phyloP scores from a whole-genome alignment of 208 protist genomes.

The Angomonas deanei region DNA sequence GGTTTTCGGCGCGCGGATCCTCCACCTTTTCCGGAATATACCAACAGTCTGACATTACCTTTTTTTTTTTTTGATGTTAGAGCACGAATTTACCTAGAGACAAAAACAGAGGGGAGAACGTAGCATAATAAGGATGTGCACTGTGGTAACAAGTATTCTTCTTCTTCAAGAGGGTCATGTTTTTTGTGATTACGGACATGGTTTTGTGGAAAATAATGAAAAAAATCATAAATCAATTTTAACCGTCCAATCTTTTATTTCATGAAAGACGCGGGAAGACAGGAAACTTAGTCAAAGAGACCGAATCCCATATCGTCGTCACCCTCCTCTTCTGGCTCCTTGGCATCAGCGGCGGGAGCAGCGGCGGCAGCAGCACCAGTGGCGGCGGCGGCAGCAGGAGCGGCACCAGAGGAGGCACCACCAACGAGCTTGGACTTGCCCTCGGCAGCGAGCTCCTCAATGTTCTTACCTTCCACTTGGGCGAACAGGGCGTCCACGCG shows the following conservation, averaged over 20 bases:
- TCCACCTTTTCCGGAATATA: no score
- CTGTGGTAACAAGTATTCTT: no score
- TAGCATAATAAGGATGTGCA: no score
- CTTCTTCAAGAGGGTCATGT: no score
- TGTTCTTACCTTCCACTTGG: constrained; percentile 88
- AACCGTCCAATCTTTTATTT: background rate
- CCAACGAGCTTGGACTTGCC: constrained; percentile 87
- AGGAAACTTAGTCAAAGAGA: constrained; percentile 80
- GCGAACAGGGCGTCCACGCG: constrained; percentile 68
- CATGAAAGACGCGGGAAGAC: background rate
- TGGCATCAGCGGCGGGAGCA: constrained; percentile 35
- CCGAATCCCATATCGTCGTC: constrained; percentile 90
- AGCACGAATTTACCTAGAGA: no score
- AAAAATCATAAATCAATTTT: no score
- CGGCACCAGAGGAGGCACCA: constrained; percentile 33
- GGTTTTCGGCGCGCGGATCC: background rate
- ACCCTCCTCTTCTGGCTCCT: constrained; percentile 70
- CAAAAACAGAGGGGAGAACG: no score
- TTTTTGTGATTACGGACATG: no score
- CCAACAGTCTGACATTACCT: no score
- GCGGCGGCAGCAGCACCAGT: constrained; percentile 31
- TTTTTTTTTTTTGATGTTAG: no score
- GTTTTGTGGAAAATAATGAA: no score
- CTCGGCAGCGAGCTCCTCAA: constrained; percentile 79
- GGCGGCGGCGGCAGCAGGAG: constrained; percentile 25